Conservation (phyloP, 2,329 filamentous ascomycete genomes). For the Diaporthe citriasiana region DNA sequence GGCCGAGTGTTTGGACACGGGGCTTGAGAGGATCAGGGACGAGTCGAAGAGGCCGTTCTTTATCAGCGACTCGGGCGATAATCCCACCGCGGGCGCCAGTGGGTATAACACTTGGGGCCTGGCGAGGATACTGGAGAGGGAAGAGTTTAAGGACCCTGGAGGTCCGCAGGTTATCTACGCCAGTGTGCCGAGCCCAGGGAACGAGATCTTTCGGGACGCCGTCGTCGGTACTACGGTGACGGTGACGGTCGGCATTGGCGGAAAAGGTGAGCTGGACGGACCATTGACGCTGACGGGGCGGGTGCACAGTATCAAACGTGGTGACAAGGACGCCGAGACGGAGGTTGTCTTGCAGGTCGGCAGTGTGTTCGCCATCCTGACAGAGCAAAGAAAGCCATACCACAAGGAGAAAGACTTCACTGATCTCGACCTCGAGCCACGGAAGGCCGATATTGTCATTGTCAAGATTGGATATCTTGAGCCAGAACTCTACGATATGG, state of each 20-base stretch:
- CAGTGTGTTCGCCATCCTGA: conserved; percentile 65
- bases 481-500: conserved; percentile 67
- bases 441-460: conserved; percentile 63
- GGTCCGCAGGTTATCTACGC: conserved; percentile 65
- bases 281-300: conserved; percentile 65
- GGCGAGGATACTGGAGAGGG: conserved; percentile 58
- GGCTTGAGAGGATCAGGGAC: conserved; percentile 49
- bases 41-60: conserved; percentile 62
- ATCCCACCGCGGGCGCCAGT: conserved; percentile 67
- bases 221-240: conserved; percentile 59
- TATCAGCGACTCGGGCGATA: conserved; percentile 69
- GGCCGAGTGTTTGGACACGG: conserved; percentile 61
- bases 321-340: conserved; percentile 61
- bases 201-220: conserved; percentile 51
- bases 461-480: conserved; percentile 71
- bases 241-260: conserved; percentile 64
- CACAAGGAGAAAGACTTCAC: conserved; percentile 67
- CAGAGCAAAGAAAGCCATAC: conserved; percentile 66
- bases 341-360: conserved; percentile 66
- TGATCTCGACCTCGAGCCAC: conserved; percentile 60
- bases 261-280: conserved; percentile 62
- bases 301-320: conserved; percentile 64
- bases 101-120: conserved; percentile 68
- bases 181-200: conserved; percentile 61
- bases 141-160: conserved; percentile 57